A percentile compares a stretch with the other conserved stretches of the same genome.
Evolutionary conservation across 306 rosid genomes (phyloP).

Genomic region (Vachellia pachyceras): DNA sequence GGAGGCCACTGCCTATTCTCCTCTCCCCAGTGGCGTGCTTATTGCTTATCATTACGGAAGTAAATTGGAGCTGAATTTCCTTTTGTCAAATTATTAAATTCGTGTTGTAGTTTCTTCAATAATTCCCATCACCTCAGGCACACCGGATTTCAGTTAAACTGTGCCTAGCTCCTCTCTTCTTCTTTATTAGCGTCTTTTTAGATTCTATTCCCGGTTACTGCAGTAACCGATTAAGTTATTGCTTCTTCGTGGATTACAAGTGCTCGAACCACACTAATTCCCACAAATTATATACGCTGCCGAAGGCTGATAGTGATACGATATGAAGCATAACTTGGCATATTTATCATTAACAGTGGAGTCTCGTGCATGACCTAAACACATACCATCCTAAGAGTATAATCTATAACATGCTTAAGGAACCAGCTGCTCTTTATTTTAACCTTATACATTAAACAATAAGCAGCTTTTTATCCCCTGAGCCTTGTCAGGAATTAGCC

Average conservation of each 20-base stretch:
- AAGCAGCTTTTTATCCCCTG: slow-evolving; percentile 32
- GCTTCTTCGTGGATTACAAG: background rate
- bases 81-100: background rate
- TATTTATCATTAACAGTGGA: slow-evolving; percentile 15
- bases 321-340: slow-evolving; percentile 32
- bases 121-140: background rate
- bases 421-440: slow-evolving; percentile 18
- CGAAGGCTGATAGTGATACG: slow-evolving; percentile 15
- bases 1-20: background rate
- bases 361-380: slow-evolving; percentile 28
- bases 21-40: background rate
- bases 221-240: no score
- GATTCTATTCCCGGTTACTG: no score
- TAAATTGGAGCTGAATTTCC: no score
- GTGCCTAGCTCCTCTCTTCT: background rate
- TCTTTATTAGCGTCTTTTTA: no score
- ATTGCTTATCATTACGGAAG: background rate
- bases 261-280: background rate
- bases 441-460: slow-evolving; percentile 13
- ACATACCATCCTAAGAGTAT: slow-evolving; percentile 22
- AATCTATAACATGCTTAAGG: slow-evolving; percentile 29
- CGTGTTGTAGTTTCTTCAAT: no score
- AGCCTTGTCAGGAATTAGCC: slow-evolving; percentile 37
- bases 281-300: slow-evolving; percentile 10
- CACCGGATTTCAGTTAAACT: background rate